phyloP scores from a whole-genome alignment of 2,329 filamentous ascomycete genomes.

The Claviceps fusiformis region DNA sequence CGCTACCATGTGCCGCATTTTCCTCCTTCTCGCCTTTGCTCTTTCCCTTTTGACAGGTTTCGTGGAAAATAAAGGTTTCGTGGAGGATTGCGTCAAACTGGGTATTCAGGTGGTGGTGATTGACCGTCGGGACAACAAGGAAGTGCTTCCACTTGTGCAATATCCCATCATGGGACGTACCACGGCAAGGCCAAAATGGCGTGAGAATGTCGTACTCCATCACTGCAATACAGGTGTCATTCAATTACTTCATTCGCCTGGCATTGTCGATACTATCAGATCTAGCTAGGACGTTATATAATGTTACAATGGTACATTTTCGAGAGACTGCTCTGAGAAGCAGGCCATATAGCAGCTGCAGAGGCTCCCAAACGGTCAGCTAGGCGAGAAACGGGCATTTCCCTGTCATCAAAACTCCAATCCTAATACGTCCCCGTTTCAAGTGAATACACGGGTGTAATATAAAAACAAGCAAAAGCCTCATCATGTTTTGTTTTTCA shows the following conservation, averaged over 20 bases:
- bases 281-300: not conserved
- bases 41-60: too few species aligned
- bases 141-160: not conserved
- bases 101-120: too few species aligned
- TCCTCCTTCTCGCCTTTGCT: not conserved
- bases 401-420: conserved; percentile 4
- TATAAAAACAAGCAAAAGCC: conserved; percentile 2
- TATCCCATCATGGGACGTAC: not conserved
- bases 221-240: too few species aligned
- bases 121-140: not conserved
- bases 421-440: conserved; percentile 2
- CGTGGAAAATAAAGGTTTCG: too few species aligned
- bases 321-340: conserved; percentile 5
- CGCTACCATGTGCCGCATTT: not conserved
- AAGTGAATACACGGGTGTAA: not conserved
- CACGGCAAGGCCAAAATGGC: too few species aligned
- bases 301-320: conserved; percentile 19
- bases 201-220: too few species aligned
- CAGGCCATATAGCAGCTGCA: conserved; percentile 1
- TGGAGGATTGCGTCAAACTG: too few species aligned
- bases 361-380: conserved; percentile 12
- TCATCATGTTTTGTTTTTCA: conserved; percentile 9
- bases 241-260: not conserved
- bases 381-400: not conserved
- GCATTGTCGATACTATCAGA: not conserved